Evolutionary conservation across 2,329 filamentous ascomycete genomes (phyloP), one percentile per base, ranked within the genome.

Genomic region (Penicillium nordicum): DNA sequence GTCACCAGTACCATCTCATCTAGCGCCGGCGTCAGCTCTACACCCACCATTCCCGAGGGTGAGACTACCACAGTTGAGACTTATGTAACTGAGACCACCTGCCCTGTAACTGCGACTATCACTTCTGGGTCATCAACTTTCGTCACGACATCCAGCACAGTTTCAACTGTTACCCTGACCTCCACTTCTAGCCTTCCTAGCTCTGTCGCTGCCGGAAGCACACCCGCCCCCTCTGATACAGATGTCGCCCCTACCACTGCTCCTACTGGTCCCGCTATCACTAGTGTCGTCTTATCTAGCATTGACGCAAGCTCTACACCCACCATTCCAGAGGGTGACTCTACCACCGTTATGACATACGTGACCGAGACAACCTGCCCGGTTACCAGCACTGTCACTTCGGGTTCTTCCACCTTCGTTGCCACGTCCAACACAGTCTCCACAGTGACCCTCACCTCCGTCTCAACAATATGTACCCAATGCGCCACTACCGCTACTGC

Each of bases 121-220:
- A 76, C 79, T 45, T 77, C 76, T 2, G 68, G 81, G 36, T 75
- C 78, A 45, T 79, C 80, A 1, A 76, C 80, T 53, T 81, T 79
- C 10, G 68, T 84, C 48, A 73, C 81, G 25, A 68, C 84, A 46
- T 80, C 78, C 57, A 84, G 81, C 65, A 87, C 84, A 38, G 67
- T 85, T 67, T 86, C 83, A 75, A 83, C 74, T 27, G 65, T 65
- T 45, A 66, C 63, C 4, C 27, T 68, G 41, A 55, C 52, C 16
- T 45, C 53, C 11, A 55, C 40, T 18, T 30, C 38, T 1, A 23
- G 16, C 11, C 46, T 55, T 10, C 46, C 53, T 10, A 55, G 53
- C 46, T 55, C 53, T n/a, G 32, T 55, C 14, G 53, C 40, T 21
- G 30, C 46, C 0, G 53, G n/a, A 30, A 55, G 46, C 16, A 50